A percentile compares a stretch with the other conserved stretches of the same genome.
phyloP scores from a whole-genome alignment of 1,139 yeast species.

The Ogataea hybrid region DNA sequence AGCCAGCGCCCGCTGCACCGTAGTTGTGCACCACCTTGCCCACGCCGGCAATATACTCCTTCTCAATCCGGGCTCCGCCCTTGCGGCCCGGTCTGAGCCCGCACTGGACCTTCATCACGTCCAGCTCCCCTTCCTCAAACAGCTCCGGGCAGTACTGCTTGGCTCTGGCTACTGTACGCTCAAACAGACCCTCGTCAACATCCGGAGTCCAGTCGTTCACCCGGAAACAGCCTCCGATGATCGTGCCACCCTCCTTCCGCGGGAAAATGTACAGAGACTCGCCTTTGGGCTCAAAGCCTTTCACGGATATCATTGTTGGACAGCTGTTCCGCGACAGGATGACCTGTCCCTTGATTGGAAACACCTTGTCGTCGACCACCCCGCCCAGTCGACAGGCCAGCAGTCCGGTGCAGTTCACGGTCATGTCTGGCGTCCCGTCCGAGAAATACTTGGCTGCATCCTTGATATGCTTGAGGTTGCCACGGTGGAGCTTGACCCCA shows the following conservation, averaged over 20 bases:
- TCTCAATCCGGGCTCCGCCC: constrained; percentile 40
- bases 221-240: constrained; percentile 50
- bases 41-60: constrained; percentile 18
- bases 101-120: constrained; percentile 43
- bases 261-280: constrained; percentile 51
- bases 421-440: constrained; percentile 30
- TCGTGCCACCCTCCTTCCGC: constrained; percentile 52
- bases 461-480: constrained; percentile 18
- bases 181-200: constrained; percentile 39
- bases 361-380: constrained; percentile 36
- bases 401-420: constrained; percentile 51
- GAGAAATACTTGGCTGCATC: constrained; percentile 25
- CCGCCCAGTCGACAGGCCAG: constrained; percentile 37
- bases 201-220: constrained; percentile 27
- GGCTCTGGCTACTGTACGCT: constrained; percentile 42
- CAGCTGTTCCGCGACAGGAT: constrained; percentile 38
- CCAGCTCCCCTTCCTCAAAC: constrained; percentile 34
- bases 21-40: constrained; percentile 41
- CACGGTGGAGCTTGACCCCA: constrained; percentile 36
- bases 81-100: constrained; percentile 50
- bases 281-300: constrained; percentile 32
- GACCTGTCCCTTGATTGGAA: constrained; percentile 46
- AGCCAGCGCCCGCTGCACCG: constrained; percentile 56
- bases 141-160: constrained; percentile 43
- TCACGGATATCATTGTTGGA: constrained; percentile 28